These are phyloP conservation scores for Pichia exigua DNA, from an alignment of 805 yeast species.

Conservation along the genomic window DNA sequence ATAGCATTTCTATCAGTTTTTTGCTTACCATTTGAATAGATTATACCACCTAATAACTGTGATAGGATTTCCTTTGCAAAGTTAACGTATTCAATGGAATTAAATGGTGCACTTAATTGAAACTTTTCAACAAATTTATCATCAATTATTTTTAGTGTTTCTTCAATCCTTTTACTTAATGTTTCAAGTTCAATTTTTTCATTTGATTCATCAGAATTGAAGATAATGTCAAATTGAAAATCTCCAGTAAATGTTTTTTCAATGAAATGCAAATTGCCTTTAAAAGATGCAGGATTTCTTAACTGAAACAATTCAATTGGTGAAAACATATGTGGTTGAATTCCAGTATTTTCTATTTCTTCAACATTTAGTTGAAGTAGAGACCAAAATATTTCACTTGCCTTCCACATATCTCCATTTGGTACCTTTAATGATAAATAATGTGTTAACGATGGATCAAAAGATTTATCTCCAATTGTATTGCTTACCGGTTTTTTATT, in stretches of 20 bases:
- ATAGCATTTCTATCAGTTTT: slow-evolving; percentile 67
- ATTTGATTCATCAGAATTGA: slow-evolving; percentile 37
- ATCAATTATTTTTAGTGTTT: slow-evolving; percentile 35
- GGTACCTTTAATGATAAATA: slow-evolving; percentile 68
- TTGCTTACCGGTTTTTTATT: slow-evolving; percentile 35
- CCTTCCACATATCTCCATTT: slow-evolving; percentile 59
- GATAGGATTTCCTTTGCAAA: slow-evolving; percentile 80
- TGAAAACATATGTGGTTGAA: slow-evolving; percentile 23
- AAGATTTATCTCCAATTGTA: slow-evolving; percentile 27
- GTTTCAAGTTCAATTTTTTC: slow-evolving; percentile 33
- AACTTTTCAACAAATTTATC: slow-evolving; percentile 44
- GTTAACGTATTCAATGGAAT: slow-evolving; percentile 30
- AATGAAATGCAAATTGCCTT: slow-evolving; percentile 71
- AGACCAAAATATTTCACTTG: slow-evolving; percentile 65
- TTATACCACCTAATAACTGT: slow-evolving; percentile 82
- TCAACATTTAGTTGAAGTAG: slow-evolving; percentile 64
- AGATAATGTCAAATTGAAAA: slow-evolving; percentile 68
- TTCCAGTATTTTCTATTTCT: slow-evolving; percentile 19
- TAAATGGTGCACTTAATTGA: slow-evolving; percentile 48
- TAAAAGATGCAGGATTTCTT: slow-evolving; percentile 50
- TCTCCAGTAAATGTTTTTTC: slow-evolving; percentile 70
- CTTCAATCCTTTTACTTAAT: slow-evolving; percentile 30
- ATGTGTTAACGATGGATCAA: slow-evolving; percentile 55
- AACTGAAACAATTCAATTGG: slow-evolving; percentile 45
- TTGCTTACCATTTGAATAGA: slow-evolving; percentile 79